Base-by-base conservation (phyloP, 169 alveolate species). In the Theileria parva region DNA sequence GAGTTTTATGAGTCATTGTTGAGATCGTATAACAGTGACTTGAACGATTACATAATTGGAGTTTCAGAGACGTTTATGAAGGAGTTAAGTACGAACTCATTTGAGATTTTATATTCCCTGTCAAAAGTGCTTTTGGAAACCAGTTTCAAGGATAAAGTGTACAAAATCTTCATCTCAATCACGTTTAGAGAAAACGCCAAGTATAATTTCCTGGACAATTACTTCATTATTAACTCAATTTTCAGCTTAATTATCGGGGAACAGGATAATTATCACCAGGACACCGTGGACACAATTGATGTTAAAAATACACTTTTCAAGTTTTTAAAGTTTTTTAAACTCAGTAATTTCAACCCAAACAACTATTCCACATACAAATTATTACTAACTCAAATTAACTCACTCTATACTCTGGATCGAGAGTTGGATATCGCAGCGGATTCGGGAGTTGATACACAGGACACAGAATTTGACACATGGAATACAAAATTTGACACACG, bases 131-230 rank as follows among this genome's bases (percentile, higher is more conserved):
- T 83, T 32, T 55, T 77, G 53, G 51, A 27, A 25, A 51, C 86
- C 0, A 80, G 60, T 5, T 44, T 69, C 39, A 30, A 70, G 0
- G 13, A 75, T 48, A 77, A 21, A 50, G 77, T 65, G 3, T 73
- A 30, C 11, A 64, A 53, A 37, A 48, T 69, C 21, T 79, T 83
- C 15, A 1, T 75, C 32, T 21, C 71, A 23, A 37, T 83, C 25
- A 59, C 77, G 2, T 83, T 21, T 77, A 69, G 55, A 39, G 34
- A 66, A 12, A 70, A 12, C 30, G 23, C 55, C 32, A 28, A 67
- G n/a, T 83, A 76, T 37, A 83, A 75, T 68, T 27, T 83, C 0
- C 23, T 83, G 77, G 78, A 66, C 21, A 37, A 83, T 69, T 76
- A 68, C 57, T 83, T 83, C 77, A 39, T 83, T 4, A 73, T 63